A percentile compares a stretch with the other conserved stretches of the same genome.
Evolutionary conservation across 208 protist genomes (phyloP).

Genomic region (Lotmaria passim): DNA sequence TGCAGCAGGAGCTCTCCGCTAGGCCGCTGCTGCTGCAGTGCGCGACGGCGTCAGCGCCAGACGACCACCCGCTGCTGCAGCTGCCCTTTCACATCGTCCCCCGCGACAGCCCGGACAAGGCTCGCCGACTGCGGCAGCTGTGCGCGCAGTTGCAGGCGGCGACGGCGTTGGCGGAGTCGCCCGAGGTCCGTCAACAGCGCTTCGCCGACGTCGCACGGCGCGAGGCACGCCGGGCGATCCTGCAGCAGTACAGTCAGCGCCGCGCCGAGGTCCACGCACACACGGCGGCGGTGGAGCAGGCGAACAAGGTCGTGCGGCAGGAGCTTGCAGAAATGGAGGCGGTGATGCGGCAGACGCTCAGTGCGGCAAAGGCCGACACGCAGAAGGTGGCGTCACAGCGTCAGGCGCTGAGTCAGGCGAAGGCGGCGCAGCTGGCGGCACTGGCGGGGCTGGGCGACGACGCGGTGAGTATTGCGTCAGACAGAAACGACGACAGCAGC

Average conservation of each 20-base stretch:
- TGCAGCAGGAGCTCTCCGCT: constrained; percentile 27
- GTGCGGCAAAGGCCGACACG: constrained; percentile 1
- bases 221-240: constrained; percentile 2
- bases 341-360: constrained; percentile 9
- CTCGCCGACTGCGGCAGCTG: constrained; percentile 26
- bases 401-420: constrained; percentile 7
- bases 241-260: constrained; percentile 30
- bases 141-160: constrained; percentile 35
- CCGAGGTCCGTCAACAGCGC: constrained; percentile 17
- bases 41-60: neutral
- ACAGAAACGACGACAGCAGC: neutral
- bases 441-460: neutral
- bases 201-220: constrained; percentile 10
- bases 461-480: neutral
- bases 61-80: constrained; percentile 26
- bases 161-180: neutral
- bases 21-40: constrained; percentile 22
- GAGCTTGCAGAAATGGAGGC: constrained; percentile 10
- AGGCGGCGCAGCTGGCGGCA: neutral
- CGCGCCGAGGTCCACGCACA: neutral
- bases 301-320: neutral
- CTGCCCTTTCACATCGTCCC: constrained; percentile 12
- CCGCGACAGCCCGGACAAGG: constrained; percentile 17
- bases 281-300: neutral
- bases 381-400: neutral